Conservation (phyloP, 768 basidiomycete genomes). For the Podaxis rugospora region DNA sequence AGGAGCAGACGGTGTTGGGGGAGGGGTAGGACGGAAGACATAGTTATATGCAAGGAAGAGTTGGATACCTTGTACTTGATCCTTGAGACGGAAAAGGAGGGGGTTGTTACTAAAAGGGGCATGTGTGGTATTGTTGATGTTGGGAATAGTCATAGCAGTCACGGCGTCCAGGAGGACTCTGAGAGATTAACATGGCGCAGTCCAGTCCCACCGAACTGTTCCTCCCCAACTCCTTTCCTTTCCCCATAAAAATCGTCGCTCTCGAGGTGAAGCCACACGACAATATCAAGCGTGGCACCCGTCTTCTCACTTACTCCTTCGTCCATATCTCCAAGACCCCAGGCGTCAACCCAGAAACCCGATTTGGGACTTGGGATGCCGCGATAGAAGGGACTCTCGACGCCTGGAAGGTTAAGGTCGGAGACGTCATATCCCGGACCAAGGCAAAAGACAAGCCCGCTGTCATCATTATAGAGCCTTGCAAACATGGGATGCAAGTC, state of each 20-base stretch:
- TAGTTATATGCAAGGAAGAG: not conserved
- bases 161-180: not conserved
- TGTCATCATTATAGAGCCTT: constrained; percentile 79
- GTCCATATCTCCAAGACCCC: constrained; percentile 45
- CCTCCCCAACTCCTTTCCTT: constrained; percentile 77
- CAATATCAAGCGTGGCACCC: constrained; percentile 63
- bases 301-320: constrained; percentile 84
- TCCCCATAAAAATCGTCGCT: constrained; percentile 78
- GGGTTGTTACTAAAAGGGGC: constrained; percentile 4
- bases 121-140: constrained; percentile 7
- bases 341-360: constrained; percentile 52
- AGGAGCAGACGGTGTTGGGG: not conserved
- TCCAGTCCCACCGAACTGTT: constrained; percentile 68
- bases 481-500: constrained; percentile 92
- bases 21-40: not conserved
- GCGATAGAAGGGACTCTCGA: constrained; percentile 76
- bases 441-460: constrained; percentile 58
- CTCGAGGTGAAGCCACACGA: constrained; percentile 46
- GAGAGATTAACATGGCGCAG: constrained; percentile 9
- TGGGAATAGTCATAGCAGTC: not conserved
- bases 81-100: not conserved
- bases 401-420: constrained; percentile 63
- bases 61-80: not conserved
- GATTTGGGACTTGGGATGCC: constrained; percentile 90
- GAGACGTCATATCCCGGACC: constrained; percentile 58